Conservation (phyloP, 148 eudicot species). For the Rheum nobile region DNA sequence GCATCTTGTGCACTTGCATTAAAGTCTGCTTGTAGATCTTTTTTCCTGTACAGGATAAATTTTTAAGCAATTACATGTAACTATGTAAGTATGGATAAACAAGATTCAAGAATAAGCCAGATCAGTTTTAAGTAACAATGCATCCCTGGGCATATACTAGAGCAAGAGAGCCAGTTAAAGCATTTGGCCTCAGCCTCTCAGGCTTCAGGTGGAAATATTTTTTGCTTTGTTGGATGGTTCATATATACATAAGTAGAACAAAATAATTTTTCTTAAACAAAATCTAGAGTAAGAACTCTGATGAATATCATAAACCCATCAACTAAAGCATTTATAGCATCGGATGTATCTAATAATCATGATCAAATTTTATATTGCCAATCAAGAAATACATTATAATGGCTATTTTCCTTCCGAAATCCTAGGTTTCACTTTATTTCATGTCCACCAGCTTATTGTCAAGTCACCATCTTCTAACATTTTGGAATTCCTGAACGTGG, state of each 20-base stretch:
- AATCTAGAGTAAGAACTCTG: neutral
- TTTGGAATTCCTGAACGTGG: neutral
- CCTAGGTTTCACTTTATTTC: neutral
- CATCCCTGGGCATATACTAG: neutral
- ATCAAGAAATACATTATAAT: neutral
- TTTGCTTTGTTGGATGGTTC: neutral
- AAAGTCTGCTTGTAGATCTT: neutral
- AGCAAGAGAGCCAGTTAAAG: neutral
- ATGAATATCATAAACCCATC: neutral
- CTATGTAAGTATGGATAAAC: neutral
- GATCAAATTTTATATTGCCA: neutral
- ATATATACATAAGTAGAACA: neutral
- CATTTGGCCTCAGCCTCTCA: neutral
- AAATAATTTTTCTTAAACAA: neutral
- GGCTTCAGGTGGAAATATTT: neutral
- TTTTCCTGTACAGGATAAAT: neutral
- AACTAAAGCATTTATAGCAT: neutral
- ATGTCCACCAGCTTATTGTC: neutral
- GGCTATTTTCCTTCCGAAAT: neutral
- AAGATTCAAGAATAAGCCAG: neutral
- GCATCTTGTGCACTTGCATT: neutral
- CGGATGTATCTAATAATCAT: neutral
- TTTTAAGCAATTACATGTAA: neutral
- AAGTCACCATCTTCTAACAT: neutral
- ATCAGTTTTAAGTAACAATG: neutral